Evolutionary conservation across 202 grass and related monocot species (phyloP), one percentile per base, ranked within the genome.

Genomic region (Alloteropsis angusta): DNA sequence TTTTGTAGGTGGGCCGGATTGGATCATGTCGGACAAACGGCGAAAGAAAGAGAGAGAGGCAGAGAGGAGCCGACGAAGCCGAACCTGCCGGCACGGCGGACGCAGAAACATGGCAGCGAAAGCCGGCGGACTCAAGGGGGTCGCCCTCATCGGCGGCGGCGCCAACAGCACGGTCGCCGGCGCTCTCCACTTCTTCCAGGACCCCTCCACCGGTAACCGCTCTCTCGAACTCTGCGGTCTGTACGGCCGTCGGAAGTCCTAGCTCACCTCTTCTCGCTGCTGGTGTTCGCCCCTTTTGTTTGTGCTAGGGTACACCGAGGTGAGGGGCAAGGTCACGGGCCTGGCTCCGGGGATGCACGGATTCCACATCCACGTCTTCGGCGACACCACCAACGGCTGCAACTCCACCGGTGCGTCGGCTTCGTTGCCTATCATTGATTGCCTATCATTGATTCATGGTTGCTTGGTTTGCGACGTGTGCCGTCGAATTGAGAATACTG

Each of bases 331-430:
- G 74, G 57, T 91, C 74, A 35, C 78, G 3, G 85, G 88, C 46
- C 82, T 91, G 44, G 43, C 89, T 53, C 89, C 85, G 22, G 89
- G 89, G 5, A 63, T 49, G 15, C 85, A 91, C 46, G 89, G 85
- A 50, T 91, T 91, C 73, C 89, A 87, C 81, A 87, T 91, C 78
- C 89, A 91, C 69, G 62, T 85, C 32, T 91, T 91, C 30, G 85
- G 89, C 22, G 89, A 87, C 85, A 91, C 89, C 62, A 91, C 89
- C 54, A 91, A 87, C 30, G 89, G 89, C 73, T 91, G 89, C 89
- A 91, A 85, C 45, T 91, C 85, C 60, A 91, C 89, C 11, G 89
- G 89, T 87, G 39, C 0, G 55, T 74, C 17, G 47, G 34, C 46
- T 21, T 76, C 38, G 17, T 60, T 32, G 36, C 15, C 43, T 46